Percentiles rank a stretch among this genome's conserved stretches.
phyloP scores from a whole-genome alignment of 768 basidiomycete species.

The Russula sp. region DNA sequence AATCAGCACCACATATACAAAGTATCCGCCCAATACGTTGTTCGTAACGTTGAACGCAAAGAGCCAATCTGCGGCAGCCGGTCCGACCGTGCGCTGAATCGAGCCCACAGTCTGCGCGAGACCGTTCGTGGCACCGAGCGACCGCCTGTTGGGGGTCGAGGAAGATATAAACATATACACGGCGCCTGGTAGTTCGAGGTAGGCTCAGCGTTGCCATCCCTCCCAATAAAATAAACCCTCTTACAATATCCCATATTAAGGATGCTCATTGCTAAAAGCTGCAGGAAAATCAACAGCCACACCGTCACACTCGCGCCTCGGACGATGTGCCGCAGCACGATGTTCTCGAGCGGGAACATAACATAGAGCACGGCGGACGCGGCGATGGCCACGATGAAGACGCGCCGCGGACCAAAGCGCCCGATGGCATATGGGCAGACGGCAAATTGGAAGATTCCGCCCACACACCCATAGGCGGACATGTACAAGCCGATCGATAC shows the following conservation, averaged over 20 bases:
- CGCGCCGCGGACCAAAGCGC: too few relatives aligned
- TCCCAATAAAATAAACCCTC: neutral
- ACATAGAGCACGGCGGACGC: conserved; percentile 23
- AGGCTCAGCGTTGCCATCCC: too few relatives aligned
- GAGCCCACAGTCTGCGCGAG: too few relatives aligned
- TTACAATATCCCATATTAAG: too few relatives aligned
- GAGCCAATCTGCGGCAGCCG: conserved; percentile 49
- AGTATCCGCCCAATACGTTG: conserved; percentile 42
- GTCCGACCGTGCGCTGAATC: conserved; percentile 40
- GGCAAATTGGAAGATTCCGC: conserved; percentile 33
- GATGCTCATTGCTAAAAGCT: too few relatives aligned
- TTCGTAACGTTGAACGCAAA: conserved; percentile 51
- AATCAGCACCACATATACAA: too few relatives aligned
- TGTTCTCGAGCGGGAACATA: conserved; percentile 25
- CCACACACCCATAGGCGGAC: conserved; percentile 30
- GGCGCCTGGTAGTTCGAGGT: conserved; percentile 36
- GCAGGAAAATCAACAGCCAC: too few relatives aligned
- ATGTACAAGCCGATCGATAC: too few relatives aligned
- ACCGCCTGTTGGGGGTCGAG: conserved; percentile 53
- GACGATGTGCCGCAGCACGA: neutral
- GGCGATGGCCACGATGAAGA: conserved; percentile 21
- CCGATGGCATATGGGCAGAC: conserved; percentile 32
- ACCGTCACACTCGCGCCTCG: neutral
- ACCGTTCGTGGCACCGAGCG: too few relatives aligned
- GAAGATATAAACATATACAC: conserved; percentile 61